A percentile compares a stretch with the other conserved stretches of the same genome.
phyloP scores from a whole-genome alignment of 108 stramenopile genomes.

The Skeletonema potamos region DNA sequence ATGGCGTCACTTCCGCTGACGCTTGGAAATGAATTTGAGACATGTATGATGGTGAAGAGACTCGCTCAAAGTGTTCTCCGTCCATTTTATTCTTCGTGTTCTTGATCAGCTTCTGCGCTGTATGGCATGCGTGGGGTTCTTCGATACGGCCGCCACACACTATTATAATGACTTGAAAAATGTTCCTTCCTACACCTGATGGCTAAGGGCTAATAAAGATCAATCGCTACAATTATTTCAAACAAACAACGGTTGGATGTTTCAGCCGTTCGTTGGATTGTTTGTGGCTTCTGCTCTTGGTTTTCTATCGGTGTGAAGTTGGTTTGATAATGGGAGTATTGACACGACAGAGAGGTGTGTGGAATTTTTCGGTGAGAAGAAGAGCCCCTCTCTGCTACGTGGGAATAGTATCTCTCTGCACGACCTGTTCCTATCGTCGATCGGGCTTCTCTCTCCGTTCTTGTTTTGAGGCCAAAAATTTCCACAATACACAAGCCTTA shows the following conservation, averaged over 20 bases:
- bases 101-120: not conserved
- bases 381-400: not conserved
- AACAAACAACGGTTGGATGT: conserved; percentile 1
- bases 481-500: not conserved
- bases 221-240: not conserved
- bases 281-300: not conserved
- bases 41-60: not conserved
- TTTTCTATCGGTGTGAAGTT: not conserved
- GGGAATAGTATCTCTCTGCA: not conserved
- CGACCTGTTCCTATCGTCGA: too few species aligned
- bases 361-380: not conserved
- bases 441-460: not conserved
- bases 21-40: not conserved
- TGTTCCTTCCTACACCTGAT: not conserved
- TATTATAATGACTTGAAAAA: too few species aligned
- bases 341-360: not conserved
- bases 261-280: not conserved
- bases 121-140: too few species aligned
- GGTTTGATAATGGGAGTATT: not conserved
- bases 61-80: not conserved
- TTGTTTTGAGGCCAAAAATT: not conserved
- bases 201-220: not conserved
- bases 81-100: not conserved
- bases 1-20: not conserved
- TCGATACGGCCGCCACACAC: too few species aligned